Conservation (phyloP, 441 rosid species). For the Biscutella auriculata region DNA sequence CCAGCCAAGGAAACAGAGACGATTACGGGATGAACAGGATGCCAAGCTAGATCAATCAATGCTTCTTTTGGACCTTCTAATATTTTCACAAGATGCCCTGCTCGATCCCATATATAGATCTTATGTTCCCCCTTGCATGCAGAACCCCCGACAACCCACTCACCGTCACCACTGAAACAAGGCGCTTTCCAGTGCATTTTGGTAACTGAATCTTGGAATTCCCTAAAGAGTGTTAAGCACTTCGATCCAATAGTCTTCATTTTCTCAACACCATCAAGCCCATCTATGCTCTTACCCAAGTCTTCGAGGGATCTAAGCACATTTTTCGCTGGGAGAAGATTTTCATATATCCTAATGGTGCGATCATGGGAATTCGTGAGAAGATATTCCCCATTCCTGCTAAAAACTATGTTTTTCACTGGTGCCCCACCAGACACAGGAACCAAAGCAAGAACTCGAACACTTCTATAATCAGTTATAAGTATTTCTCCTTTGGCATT, state of each 20-base stretch:
- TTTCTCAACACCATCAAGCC: slow-evolving; percentile 52
- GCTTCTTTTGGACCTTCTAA: slow-evolving; percentile 99
- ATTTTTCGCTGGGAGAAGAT: slow-evolving; percentile 69
- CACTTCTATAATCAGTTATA: slow-evolving; percentile 55
- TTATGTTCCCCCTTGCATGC: slow-evolving; percentile 98
- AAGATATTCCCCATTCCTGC: slow-evolving; percentile 80
- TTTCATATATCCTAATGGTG: slow-evolving; percentile 78
- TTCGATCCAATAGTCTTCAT: slow-evolving; percentile 66
- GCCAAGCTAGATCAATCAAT: slow-evolving; percentile 92
- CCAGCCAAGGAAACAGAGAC: slow-evolving; percentile 88
- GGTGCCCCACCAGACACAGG: slow-evolving; percentile 58
- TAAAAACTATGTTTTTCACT: slow-evolving; percentile 72
- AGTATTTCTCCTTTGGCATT: slow-evolving; percentile 92
- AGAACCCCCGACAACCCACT: slow-evolving; percentile 92
- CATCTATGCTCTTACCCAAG: slow-evolving; percentile 36
- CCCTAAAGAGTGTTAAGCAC: slow-evolving; percentile 72
- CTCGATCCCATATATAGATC: slow-evolving; percentile 95
- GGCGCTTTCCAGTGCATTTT: slow-evolving; percentile 98
- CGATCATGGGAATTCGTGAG: slow-evolving; percentile 93
- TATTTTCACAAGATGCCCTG: slow-evolving; percentile 89
- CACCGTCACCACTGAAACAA: slow-evolving; percentile 95
- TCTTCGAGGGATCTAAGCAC: slow-evolving; percentile 41
- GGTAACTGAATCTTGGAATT: slow-evolving; percentile 89
- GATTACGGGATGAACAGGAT: slow-evolving; percentile 92
- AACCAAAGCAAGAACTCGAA: slow-evolving; percentile 55